Evolutionary conservation across 2,329 filamentous ascomycete species (phyloP).

Genomic region (Paracoccidioides brasiliensis): DNA sequence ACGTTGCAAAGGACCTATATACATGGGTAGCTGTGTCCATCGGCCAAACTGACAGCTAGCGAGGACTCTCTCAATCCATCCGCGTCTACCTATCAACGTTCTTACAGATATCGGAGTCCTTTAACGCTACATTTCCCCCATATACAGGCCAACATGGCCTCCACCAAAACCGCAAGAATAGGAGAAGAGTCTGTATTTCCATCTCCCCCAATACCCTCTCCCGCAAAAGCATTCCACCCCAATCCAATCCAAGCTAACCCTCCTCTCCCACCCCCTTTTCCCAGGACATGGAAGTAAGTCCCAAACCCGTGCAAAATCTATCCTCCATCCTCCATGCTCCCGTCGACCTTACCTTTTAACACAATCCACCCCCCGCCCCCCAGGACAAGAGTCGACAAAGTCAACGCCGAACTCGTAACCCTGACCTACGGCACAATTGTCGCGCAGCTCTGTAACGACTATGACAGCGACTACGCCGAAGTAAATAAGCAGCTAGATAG

Average conservation of each 20-base stretch:
- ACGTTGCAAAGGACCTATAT: too few relatives aligned
- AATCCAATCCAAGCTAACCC: conserved; percentile 1
- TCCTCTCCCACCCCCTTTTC: conserved; percentile 23
- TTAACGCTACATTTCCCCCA: not conserved
- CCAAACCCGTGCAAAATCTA: conserved; percentile 5
- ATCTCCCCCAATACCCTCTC: not conserved
- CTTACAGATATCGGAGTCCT: not conserved
- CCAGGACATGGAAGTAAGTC: conserved; percentile 84
- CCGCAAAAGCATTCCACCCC: too few relatives aligned
- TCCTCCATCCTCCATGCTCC: not conserved
- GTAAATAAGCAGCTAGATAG: conserved; percentile 97
- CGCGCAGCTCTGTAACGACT: conserved; percentile 90
- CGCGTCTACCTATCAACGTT: too few relatives aligned
- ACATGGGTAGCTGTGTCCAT: too few relatives aligned
- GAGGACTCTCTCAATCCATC: too few relatives aligned
- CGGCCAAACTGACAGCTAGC: too few relatives aligned
- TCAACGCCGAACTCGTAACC: conserved; percentile 94
- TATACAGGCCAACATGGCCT: conserved; percentile 33
- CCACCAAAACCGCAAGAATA: conserved; percentile 54
- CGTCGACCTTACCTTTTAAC: not conserved
- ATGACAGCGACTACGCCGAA: conserved; percentile 82
- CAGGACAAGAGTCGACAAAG: conserved; percentile 91
- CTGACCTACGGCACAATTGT: conserved; percentile 97
- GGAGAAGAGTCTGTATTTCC: conserved; percentile 55
- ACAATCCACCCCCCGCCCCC: not conserved